A percentile compares a stretch with the other conserved stretches of the same genome.
phyloP scores from a whole-genome alignment of 1,284 basidiomycete species.

The Naganishia liquefaciens region DNA sequence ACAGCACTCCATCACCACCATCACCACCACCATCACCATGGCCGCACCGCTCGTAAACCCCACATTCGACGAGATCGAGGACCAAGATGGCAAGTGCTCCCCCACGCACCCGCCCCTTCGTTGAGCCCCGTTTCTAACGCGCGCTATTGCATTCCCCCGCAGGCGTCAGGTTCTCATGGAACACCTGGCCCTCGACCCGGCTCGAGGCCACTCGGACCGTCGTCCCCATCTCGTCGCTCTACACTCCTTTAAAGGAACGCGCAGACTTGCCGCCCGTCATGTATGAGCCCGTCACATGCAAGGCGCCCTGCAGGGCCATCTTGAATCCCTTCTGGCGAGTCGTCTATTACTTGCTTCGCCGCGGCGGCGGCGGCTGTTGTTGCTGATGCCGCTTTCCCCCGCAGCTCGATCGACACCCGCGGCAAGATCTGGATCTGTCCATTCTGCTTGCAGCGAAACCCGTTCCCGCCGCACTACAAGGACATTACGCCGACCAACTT shows the following conservation, averaged over 20 bases:
- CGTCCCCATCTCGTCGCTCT: slow-evolving; percentile 96
- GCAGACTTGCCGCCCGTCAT: slow-evolving; percentile 94
- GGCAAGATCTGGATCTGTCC: slow-evolving; percentile 99
- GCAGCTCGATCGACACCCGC: slow-evolving; percentile 94
- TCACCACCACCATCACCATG: neutral
- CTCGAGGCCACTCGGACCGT: slow-evolving; percentile 98
- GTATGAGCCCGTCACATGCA: slow-evolving; percentile 98
- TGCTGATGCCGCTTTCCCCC: slow-evolving; percentile 18
- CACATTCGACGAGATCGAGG: slow-evolving; percentile 61
- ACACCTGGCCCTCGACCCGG: slow-evolving; percentile 95
- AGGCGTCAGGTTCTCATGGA: slow-evolving; percentile 95
- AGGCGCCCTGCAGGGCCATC: slow-evolving; percentile 93
- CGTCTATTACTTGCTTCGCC: neutral
- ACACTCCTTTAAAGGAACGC: slow-evolving; percentile 91
- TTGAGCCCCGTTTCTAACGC: slow-evolving; percentile 3
- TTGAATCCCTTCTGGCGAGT: slow-evolving; percentile 93
- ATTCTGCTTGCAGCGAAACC: slow-evolving; percentile 93
- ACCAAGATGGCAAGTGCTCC: slow-evolving; percentile 61
- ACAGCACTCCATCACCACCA: too few relatives aligned
- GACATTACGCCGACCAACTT: slow-evolving; percentile 97
- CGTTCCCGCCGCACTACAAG: slow-evolving; percentile 98
- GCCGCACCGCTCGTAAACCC: slow-evolving; percentile 41
- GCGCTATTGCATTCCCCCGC: slow-evolving; percentile 11
- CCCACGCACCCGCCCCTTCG: neutral
- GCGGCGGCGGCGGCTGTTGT: too few relatives aligned